Evolutionary conservation across 352 stramenopile genomes (phyloP), one percentile per base, ranked within the genome.

Genomic region (Globisporangium heterothallicum): DNA sequence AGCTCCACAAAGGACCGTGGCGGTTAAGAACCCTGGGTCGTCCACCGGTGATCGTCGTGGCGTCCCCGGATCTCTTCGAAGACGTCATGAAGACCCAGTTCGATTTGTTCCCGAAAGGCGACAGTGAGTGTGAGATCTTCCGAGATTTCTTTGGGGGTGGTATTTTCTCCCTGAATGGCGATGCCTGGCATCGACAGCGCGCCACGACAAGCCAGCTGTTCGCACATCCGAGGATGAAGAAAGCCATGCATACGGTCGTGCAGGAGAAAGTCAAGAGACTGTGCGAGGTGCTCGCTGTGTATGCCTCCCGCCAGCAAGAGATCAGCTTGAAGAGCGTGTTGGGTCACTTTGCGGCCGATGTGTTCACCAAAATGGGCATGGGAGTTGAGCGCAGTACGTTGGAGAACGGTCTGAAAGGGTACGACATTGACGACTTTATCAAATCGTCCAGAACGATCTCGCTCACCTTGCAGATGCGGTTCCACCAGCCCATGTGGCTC

Each of bases 201-300:
- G 88, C 91, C 57, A 80, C 64, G 2, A 80, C 84, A 52, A 92
- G 79, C 48, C 84, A 95, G 46, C 87, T 97, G 25, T 92, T 95
- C 47, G 80, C 74, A 19, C 70, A 69, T 8, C 65, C 67, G 18
- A 72, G 66, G 56, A 63, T 86, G 67, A 58, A 68, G 19, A 61
- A 78, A 1, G 52, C 63, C 24, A 80, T 82, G 65, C 49, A 66
- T 16, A 35, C 63, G n/a, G 47, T 66, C 25, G 57, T 84, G 16
- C 53, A 51, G 10, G 48, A 58, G 9, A 63, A 79, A 46, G 53
- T 48, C 24, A 18, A 38, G 18, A 43, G 64, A 30, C 56, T 86
- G 14, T 56, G 55, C 14, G 51, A 54, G 0, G 58, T 68, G 12
- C 43, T 85, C 8, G 43, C 46, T 9, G 21, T 47, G 21, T 61